Percentiles rank a stretch among this genome's conserved stretches.
Evolutionary conservation across 176 grass and related monocot genomes (phyloP).

Genomic region (Paspalum notatum): DNA sequence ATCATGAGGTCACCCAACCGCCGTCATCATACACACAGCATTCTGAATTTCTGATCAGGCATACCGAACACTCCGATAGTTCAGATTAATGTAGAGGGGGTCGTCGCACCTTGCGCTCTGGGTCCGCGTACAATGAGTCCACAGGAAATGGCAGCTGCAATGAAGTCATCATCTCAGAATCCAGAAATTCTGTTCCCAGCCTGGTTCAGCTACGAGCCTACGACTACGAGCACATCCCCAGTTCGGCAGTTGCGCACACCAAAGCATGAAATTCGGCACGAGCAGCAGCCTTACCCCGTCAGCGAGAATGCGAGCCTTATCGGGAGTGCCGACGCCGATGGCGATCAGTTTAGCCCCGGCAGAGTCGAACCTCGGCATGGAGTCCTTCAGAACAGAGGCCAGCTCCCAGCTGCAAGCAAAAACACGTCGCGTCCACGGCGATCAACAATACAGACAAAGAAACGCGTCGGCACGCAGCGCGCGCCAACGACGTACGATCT

Average conservation of each 20-base stretch:
- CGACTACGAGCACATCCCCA: too few species aligned
- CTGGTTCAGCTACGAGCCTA: background rate
- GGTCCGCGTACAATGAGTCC: conserved; percentile 87
- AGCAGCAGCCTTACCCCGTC: conserved; percentile 64
- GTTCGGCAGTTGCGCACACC: too few species aligned
- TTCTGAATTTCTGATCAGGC: background rate
- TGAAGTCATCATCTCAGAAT: background rate
- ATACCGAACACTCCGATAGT: background rate
- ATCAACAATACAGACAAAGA: background rate
- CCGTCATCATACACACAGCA: background rate
- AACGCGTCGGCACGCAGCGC: background rate
- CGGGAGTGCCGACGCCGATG: conserved; percentile 76
- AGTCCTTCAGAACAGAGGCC: conserved; percentile 78
- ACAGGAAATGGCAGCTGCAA: conserved; percentile 78
- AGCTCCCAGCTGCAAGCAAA: conserved; percentile 68
- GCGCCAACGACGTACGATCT: too few species aligned
- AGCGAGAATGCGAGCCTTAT: conserved; percentile 82
- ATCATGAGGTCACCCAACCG: background rate
- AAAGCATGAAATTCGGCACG: background rate
- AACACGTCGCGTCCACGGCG: background rate
- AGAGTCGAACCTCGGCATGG: conserved; percentile 63
- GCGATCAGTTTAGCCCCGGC: conserved; percentile 74
- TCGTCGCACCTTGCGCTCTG: conserved; percentile 78
- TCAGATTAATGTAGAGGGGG: background rate
- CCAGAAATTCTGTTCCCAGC: conserved; percentile 9